These are phyloP conservation scores for Lentinula sp. DNA, from an alignment of 768 basidiomycete species.

Conservation along the genomic window DNA sequence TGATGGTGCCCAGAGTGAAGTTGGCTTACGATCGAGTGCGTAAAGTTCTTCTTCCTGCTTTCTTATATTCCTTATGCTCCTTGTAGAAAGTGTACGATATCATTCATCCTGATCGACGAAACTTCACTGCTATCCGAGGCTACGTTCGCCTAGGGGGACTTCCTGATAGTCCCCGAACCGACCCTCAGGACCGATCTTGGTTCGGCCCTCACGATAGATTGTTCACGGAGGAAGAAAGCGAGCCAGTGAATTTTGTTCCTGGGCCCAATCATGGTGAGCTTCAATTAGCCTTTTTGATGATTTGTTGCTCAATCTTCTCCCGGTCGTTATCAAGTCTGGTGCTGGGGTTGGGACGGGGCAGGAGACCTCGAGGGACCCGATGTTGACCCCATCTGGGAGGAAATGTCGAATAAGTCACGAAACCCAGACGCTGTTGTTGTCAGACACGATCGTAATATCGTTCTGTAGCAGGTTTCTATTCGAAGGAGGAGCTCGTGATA, in stretches of 20 bases:
- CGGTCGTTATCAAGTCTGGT: conserved; percentile 68
- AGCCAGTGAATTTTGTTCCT: conserved; percentile 65
- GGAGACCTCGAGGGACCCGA: conserved; percentile 97
- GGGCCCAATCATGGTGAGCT: conserved; percentile 79
- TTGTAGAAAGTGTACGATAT: conserved; percentile 86
- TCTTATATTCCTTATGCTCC: neutral
- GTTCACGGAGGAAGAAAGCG: conserved; percentile 84
- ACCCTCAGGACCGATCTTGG: conserved; percentile 97
- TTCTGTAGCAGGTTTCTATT: neutral
- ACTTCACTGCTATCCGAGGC: conserved; percentile 92
- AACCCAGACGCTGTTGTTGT: conserved; percentile 55
- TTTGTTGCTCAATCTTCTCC: neutral
- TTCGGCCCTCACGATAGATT: conserved; percentile 95
- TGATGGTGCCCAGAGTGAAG: conserved; percentile 98
- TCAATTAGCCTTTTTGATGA: neutral
- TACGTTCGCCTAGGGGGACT: conserved; percentile 94
- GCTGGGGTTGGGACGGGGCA: conserved; percentile 99
- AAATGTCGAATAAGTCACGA: conserved; percentile 62
- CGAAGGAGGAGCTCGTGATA: neutral
- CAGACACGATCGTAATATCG: conserved; percentile 56
- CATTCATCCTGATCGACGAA: conserved; percentile 85
- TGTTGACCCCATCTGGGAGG: conserved; percentile 97
- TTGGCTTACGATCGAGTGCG: conserved; percentile 88
- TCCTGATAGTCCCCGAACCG: conserved; percentile 92
- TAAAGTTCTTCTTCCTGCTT: conserved; percentile 4